Base-by-base conservation (phyloP, 2,329 filamentous ascomycete genomes). In the Alternaria ethzedia region DNA sequence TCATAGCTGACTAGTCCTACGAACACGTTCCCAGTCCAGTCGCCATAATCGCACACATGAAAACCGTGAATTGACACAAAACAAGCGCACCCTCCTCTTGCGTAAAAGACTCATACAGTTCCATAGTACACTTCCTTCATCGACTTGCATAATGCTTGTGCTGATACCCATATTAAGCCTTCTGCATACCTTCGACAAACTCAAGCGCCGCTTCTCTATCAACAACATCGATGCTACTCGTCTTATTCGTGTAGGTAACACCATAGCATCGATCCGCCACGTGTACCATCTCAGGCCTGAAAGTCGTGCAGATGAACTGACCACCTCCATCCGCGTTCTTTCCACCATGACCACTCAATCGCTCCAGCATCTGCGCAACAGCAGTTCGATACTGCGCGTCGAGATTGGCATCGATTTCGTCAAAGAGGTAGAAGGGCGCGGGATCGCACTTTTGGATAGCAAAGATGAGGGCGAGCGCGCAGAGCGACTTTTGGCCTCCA, bases 261-360 rank as follows among this genome's bases (percentile, higher is more conserved):
- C 96, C 96, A 80, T 99, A 99, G 82, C 95, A 97, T 83, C 97
- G 97, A 83, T 98, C 94, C 4, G 96, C 96, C 20, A 98, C 93
- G 65, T 91, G 88, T 67, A 99, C 87, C 86, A 99, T 97, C 82
- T 99, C 96, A 1, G 96, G 96, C 61, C 96, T 87, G 88, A 99
- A 99, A 3, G 96, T 99, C 5, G 96, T 99, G 86, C 96, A 98
- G 80, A 99, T 99, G 78, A 99, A 99, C 80, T 99, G 90, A 0
- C 89, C 90, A 36, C 84, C 83, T 67, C 83, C 83, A 17, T 80
- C 81, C 64, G 82, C 81, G 4, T 76, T 78, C 50, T 80, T 71
- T 7, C 76, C 77, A 17, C 75, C 77, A 70, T 75, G 81, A 51
- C 82, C 80, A 30, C 72, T 79, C 51, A 78, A 76, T 71, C 83